Evolutionary conservation across 495 filamentous ascomycete genomes (phyloP).

Genomic region (Aeminium ludgeri): DNA sequence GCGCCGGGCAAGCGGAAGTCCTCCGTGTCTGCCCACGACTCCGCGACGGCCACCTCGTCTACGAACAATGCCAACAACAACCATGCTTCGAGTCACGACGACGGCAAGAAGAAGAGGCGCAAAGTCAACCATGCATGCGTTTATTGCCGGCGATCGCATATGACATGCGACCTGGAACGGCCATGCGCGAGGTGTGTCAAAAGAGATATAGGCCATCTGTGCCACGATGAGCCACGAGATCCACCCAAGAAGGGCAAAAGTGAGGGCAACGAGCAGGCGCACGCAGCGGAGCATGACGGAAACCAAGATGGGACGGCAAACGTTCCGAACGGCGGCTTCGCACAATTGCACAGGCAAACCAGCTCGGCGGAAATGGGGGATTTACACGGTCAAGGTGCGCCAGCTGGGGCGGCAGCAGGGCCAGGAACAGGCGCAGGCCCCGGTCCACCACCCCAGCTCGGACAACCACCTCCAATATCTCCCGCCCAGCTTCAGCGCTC

Average conservation of each 20-base stretch:
- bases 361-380: too few relatives aligned
- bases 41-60: background rate
- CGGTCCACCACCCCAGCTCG: constrained; percentile 14
- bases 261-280: too few relatives aligned
- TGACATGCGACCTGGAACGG: constrained; percentile 99
- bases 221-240: constrained; percentile 92
- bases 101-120: constrained; percentile 61
- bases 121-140: constrained; percentile 99
- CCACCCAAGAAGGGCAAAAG: constrained; percentile 42
- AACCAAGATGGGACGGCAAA: too few relatives aligned
- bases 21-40: background rate
- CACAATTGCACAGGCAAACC: too few relatives aligned
- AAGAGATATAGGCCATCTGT: constrained; percentile 95
- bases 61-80: constrained; percentile 33
- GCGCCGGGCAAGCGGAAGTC: constrained; percentile 13
- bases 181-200: constrained; percentile 97
- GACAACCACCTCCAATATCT: constrained; percentile 29
- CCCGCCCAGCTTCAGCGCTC: constrained; percentile 26
- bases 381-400: background rate
- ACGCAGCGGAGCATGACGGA: too few relatives aligned
- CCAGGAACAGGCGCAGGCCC: background rate
- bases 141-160: constrained; percentile 99
- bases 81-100: background rate
- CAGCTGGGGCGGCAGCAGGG: background rate
- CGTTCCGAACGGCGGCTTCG: too few relatives aligned